Conservation (phyloP, 352 stramenopile species). For the Saprolegnia diclina region DNA sequence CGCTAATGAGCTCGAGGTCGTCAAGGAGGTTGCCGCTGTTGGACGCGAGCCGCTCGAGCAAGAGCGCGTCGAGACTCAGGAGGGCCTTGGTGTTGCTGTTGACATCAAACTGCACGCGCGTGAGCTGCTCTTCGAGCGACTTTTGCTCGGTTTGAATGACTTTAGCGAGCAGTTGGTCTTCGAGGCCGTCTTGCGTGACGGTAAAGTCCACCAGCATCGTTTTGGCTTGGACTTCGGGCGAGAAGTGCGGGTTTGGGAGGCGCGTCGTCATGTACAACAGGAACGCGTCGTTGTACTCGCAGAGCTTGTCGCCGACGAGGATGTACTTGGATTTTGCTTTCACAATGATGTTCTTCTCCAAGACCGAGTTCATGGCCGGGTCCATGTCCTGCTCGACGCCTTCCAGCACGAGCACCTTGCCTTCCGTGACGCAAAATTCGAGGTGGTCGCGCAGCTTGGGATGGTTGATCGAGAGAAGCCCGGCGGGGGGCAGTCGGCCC, state of each 20-base stretch:
- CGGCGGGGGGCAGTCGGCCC: conserved; percentile 44
- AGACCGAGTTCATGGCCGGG: conserved; percentile 48
- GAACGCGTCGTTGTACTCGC: conserved; percentile 64
- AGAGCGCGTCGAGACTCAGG: conserved; percentile 68
- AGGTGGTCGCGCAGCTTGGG: conserved; percentile 77
- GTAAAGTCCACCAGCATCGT: conserved; percentile 87
- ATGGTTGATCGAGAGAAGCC: conserved; percentile 52
- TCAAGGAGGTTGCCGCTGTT: conserved; percentile 87
- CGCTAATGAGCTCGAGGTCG: conserved; percentile 77
- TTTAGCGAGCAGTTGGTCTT: conserved; percentile 87
- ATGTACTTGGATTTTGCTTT: conserved; percentile 61
- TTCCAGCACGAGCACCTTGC: conserved; percentile 79
- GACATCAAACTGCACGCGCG: conserved; percentile 77
- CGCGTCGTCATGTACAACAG: conserved; percentile 60
- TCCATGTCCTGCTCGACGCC: conserved; percentile 65
- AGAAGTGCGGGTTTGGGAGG: conserved; percentile 61
- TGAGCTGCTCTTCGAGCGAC: conserved; percentile 85
- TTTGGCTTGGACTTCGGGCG: conserved; percentile 58
- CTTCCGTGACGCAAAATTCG: conserved; percentile 83
- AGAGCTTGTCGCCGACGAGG: conserved; percentile 60
- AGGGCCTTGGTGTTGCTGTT: conserved; percentile 85
- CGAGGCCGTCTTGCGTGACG: conserved; percentile 84
- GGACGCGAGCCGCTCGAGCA: conserved; percentile 81
- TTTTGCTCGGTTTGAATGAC: conserved; percentile 90
- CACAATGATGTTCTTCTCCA: conserved; percentile 60